phyloP scores from a whole-genome alignment of 163 green algal genomes.

The Scenedesmus sp. region DNA sequence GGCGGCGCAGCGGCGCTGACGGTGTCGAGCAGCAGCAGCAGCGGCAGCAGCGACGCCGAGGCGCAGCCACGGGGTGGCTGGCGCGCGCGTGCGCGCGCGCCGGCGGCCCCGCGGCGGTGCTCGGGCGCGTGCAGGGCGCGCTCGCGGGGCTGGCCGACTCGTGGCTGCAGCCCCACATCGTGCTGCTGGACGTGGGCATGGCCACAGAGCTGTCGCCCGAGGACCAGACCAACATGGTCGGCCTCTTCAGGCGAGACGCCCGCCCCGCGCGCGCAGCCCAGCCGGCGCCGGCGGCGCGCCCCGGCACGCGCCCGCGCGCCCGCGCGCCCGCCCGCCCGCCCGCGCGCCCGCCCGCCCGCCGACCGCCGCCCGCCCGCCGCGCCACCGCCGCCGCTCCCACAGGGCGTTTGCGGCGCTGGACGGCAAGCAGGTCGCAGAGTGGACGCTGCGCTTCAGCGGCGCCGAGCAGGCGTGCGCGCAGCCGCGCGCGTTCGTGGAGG shows the following conservation, averaged over 20 bases:
- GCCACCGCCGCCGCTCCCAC: background rate
- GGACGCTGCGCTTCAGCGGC: slow-evolving; percentile 65
- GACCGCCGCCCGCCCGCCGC: too few relatives aligned
- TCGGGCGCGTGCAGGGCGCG: slow-evolving; percentile 43
- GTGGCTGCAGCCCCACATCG: slow-evolving; percentile 73
- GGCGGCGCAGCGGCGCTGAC: background rate
- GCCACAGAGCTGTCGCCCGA: slow-evolving; percentile 76
- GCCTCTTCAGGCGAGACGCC: slow-evolving; percentile 75
- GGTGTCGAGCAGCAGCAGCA: background rate
- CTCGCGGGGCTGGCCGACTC: slow-evolving; percentile 3
- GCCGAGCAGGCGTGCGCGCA: slow-evolving; percentile 28
- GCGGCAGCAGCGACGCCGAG: slow-evolving; percentile 1
- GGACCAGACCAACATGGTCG: slow-evolving; percentile 79
- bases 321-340: too few relatives aligned
- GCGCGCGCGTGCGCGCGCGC: too few relatives aligned
- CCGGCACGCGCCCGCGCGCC: too few relatives aligned
- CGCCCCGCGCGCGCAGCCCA: too few relatives aligned
- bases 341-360: slow-evolving; percentile 43
- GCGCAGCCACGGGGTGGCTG: background rate
- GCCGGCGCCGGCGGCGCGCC: too few relatives aligned
- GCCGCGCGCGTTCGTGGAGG: slow-evolving; percentile 20
- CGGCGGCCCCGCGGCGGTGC: slow-evolving; percentile 20
- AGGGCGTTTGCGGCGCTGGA: slow-evolving; percentile 62
- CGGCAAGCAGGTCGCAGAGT: slow-evolving; percentile 52
- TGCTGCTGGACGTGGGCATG: slow-evolving; percentile 86